Conservation (phyloP, 495 filamentous ascomycete genomes). For the Penicillium paxilli region DNA sequence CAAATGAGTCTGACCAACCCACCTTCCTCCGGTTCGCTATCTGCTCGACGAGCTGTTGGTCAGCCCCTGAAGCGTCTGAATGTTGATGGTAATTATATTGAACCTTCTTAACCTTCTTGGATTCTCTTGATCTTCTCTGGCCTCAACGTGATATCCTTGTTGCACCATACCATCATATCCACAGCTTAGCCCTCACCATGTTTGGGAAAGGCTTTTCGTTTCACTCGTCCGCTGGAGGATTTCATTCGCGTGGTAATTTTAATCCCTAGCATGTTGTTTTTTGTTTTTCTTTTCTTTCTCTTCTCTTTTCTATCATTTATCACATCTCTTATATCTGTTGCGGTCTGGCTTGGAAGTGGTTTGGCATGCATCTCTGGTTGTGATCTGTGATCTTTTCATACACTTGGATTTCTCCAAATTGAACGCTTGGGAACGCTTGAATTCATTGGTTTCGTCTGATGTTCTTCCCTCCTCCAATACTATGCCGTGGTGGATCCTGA, state of each 20-base stretch:
- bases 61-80: constrained; percentile 70
- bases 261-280: constrained; percentile 20
- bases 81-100: constrained; percentile 69
- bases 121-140: constrained; percentile 9
- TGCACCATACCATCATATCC: too few species aligned
- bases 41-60: constrained; percentile 42
- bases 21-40: constrained; percentile 53
- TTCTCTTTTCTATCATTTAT: too few species aligned
- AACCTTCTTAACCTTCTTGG: constrained; percentile 13
- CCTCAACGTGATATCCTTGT: neutral
- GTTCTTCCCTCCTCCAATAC: constrained; percentile 9
- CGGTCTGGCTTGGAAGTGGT: constrained; percentile 5
- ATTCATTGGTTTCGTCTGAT: constrained; percentile 19
- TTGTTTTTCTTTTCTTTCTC: constrained; percentile 4
- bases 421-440: constrained; percentile 18
- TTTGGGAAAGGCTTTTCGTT: constrained; percentile 46
- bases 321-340: too few species aligned
- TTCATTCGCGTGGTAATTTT: constrained; percentile 52
- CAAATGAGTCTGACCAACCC: constrained; percentile 60
- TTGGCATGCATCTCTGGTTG: constrained; percentile 13
- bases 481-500: constrained; percentile 7
- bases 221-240: constrained; percentile 42
- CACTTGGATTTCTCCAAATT: too few species aligned
- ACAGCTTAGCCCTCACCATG: constrained; percentile 38
- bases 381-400: constrained; percentile 9